phyloP scores from a whole-genome alignment of 2,329 filamentous ascomycete species.

The Aureobasidium zeae region DNA sequence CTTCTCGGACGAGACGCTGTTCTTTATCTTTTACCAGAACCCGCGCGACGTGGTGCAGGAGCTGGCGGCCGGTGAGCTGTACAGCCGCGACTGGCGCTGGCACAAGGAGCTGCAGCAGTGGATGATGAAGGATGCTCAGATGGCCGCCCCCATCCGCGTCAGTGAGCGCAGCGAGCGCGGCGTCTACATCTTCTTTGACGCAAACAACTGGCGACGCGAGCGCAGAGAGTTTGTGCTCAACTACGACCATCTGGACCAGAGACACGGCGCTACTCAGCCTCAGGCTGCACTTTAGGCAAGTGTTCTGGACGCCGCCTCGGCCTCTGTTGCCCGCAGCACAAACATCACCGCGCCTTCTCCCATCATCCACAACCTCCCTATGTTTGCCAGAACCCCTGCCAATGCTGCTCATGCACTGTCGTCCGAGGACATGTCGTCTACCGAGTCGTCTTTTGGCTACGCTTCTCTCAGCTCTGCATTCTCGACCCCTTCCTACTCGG shows the following conservation, averaged over 20 bases:
- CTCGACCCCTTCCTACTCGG: not conserved
- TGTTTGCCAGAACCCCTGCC: too few species aligned
- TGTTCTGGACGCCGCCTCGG: slow-evolving; percentile 6
- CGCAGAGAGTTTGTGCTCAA: slow-evolving; percentile 44
- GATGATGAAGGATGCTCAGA: slow-evolving; percentile 46
- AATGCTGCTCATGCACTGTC: too few species aligned
- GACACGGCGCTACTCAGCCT: slow-evolving; percentile 24
- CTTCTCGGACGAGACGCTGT: slow-evolving; percentile 49
- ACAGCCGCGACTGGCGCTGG: slow-evolving; percentile 45
- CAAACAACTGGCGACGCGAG: slow-evolving; percentile 44
- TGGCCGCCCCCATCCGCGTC: slow-evolving; percentile 34
- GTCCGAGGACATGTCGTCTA: not conserved
- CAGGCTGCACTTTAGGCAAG: slow-evolving; percentile 14
- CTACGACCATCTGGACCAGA: slow-evolving; percentile 43
- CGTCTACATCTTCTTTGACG: slow-evolving; percentile 48
- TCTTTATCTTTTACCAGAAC: slow-evolving; percentile 62
- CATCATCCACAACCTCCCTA: too few species aligned
- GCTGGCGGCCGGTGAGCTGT: slow-evolving; percentile 53
- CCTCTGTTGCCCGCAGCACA: not conserved
- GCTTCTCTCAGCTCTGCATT: not conserved
- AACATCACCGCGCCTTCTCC: not conserved
- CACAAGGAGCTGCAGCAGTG: slow-evolving; percentile 46
- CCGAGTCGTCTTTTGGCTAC: not conserved
- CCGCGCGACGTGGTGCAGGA: slow-evolving; percentile 58
- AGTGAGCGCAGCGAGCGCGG: slow-evolving; percentile 42